Evolutionary conservation across 2,329 filamentous ascomycete genomes (phyloP).

Genomic region (Microdochium nivale): DNA sequence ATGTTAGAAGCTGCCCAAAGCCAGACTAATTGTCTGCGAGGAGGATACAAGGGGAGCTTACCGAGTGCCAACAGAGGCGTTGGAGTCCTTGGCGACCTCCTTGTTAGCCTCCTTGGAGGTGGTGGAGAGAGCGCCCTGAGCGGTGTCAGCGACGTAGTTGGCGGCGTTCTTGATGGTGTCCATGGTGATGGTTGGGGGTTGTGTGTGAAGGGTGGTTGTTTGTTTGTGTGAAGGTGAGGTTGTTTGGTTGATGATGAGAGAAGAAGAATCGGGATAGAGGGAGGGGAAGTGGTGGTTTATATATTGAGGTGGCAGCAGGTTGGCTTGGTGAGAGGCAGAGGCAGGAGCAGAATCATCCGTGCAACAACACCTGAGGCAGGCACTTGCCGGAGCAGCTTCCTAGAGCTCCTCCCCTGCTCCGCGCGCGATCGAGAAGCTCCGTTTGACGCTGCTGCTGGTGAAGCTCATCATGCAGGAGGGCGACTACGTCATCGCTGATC

Average conservation of each 20-base stretch:
- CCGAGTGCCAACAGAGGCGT: slow-evolving; percentile 45
- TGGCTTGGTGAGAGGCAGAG: background rate
- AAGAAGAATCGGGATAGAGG: background rate
- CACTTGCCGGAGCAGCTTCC: background rate
- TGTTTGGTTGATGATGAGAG: slow-evolving; percentile 1
- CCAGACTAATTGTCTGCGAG: background rate
- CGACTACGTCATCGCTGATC: background rate
- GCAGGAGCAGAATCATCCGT: background rate
- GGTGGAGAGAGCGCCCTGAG: slow-evolving; percentile 46
- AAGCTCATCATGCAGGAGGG: background rate
- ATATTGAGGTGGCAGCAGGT: background rate
- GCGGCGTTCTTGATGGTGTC: slow-evolving; percentile 50
- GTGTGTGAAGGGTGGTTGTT: slow-evolving; percentile 8
- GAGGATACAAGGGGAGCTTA: slow-evolving; percentile 18
- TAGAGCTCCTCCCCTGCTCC: background rate
- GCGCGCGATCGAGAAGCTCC: background rate
- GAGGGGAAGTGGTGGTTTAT: background rate
- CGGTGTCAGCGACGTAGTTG: slow-evolving; percentile 61
- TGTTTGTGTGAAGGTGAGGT: slow-evolving; percentile 4
- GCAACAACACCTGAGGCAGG: background rate
- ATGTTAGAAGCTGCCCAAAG: slow-evolving; percentile 17
- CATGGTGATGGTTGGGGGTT: slow-evolving; percentile 28
- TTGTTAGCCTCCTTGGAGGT: slow-evolving; percentile 64
- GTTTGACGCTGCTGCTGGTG: background rate
- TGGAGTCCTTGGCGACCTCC: slow-evolving; percentile 54